Conservation (phyloP, 2,329 filamentous ascomycete genomes). For the Raffaelea deltoideospora region DNA sequence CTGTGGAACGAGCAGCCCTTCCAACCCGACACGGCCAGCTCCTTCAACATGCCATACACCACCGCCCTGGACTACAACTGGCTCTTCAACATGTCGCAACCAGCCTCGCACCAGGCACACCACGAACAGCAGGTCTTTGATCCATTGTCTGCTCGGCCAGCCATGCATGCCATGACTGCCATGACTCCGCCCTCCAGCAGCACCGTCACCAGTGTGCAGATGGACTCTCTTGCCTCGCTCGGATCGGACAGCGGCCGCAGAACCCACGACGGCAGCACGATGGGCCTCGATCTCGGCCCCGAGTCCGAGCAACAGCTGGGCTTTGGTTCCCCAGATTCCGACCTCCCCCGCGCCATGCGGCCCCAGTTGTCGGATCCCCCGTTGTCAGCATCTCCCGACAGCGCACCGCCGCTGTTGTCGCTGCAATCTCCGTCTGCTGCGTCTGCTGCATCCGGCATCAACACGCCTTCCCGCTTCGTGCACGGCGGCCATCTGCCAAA, state of each 20-base stretch:
- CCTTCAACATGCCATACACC: slow-evolving; percentile 10
- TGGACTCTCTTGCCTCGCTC: no score
- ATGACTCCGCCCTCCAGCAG: neutral
- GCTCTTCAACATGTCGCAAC: slow-evolving; percentile 6
- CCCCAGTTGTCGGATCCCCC: no score
- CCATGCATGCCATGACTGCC: neutral
- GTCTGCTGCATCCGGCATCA: neutral
- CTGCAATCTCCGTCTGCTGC: no score
- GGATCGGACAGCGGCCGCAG: neutral
- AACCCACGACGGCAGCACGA: neutral
- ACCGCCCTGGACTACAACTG: slow-evolving; percentile 8
- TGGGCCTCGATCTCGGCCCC: no score
- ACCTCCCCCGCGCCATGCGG: no score
- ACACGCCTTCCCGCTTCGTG: neutral
- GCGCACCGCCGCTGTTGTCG: no score
- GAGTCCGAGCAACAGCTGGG: no score
- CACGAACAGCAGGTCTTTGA: no score
- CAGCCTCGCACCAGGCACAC: neutral
- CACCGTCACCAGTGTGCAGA: neutral
- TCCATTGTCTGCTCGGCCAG: no score
- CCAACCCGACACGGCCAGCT: slow-evolving; percentile 9
- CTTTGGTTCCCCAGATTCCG: no score
- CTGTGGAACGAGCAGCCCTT: slow-evolving; percentile 5
- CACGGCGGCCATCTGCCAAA: neutral
- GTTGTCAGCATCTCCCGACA: no score